phyloP scores from a whole-genome alignment of 2,329 filamentous ascomycete species.

The Venturia pyrina region DNA sequence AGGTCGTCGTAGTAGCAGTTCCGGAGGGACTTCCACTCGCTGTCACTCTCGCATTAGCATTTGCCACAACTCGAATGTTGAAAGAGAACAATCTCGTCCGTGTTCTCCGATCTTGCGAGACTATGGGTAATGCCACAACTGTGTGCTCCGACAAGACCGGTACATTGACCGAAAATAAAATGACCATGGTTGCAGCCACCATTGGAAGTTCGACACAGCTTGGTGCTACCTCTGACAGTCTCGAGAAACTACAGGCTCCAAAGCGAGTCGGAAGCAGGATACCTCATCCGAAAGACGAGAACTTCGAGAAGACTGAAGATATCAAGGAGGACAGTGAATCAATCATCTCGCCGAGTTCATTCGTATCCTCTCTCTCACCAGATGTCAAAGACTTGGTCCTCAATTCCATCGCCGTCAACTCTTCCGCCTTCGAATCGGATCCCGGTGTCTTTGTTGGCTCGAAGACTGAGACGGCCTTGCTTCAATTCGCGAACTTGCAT shows the following conservation, averaged over 20 bases:
- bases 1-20: constrained; percentile 54
- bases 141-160: constrained; percentile 76
- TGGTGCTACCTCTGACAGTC: not conserved
- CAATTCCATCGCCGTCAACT: constrained; percentile 49
- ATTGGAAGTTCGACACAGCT: constrained; percentile 24
- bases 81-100: constrained; percentile 62
- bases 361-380: not conserved
- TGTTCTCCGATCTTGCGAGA: constrained; percentile 56
- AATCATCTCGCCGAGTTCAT: not conserved
- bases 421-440: constrained; percentile 58
- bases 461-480: constrained; percentile 66
- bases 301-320: not conserved
- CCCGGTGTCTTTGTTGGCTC: constrained; percentile 61
- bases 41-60: constrained; percentile 57
- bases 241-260: not conserved
- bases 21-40: constrained; percentile 59
- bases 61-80: constrained; percentile 57
- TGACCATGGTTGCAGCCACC: constrained; percentile 66
- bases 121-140: constrained; percentile 62
- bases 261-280: not conserved
- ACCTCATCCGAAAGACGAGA: not conserved
- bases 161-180: constrained; percentile 64
- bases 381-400: constrained; percentile 8
- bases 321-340: not conserved
- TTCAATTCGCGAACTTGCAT: constrained; percentile 56